These are phyloP conservation scores for Penicillium nordicum DNA, from an alignment of 2,329 filamentous ascomycete genomes.

Conservation along the genomic window DNA sequence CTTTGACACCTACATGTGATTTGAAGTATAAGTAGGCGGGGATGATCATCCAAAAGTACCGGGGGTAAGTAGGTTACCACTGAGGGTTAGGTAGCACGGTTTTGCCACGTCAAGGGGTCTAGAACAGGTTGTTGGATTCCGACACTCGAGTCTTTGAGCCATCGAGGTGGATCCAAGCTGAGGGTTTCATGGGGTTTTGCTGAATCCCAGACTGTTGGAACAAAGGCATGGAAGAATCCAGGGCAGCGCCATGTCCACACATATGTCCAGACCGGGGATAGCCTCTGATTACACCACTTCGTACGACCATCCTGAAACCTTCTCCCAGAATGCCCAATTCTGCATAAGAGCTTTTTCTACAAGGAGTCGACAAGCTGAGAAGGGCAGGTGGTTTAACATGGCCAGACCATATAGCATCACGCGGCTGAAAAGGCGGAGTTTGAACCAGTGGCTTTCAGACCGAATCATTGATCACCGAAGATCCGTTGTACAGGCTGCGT, in stretches of 20 bases:
- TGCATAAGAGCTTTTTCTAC: neutral
- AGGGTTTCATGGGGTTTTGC: neutral
- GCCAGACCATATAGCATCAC: constrained; percentile 4
- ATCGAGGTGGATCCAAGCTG: neutral
- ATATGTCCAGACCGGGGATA: constrained; percentile 1
- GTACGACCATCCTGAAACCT: constrained; percentile 9
- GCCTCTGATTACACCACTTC: constrained; percentile 4
- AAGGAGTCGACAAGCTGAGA: constrained; percentile 6
- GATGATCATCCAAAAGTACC: constrained; percentile 1
- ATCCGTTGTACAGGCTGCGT: constrained; percentile 21
- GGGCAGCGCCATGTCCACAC: neutral
- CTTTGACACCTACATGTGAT: neutral
- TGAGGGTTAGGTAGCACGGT: neutral
- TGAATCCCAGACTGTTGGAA: neutral
- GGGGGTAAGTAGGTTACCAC: neutral
- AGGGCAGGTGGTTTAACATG: neutral
- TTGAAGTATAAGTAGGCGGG: constrained; percentile 3
- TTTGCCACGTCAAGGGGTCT: neutral
- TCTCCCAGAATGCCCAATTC: neutral
- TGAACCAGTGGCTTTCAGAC: constrained; percentile 10
- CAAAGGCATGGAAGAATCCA: neutral
- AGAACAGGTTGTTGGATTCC: neutral
- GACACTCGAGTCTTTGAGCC: neutral
- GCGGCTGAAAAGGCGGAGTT: constrained; percentile 7
- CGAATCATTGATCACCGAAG: constrained; percentile 5